Evolutionary conservation across 2,329 filamentous ascomycete species (phyloP).

Genomic region (Fusarium nygamai): DNA sequence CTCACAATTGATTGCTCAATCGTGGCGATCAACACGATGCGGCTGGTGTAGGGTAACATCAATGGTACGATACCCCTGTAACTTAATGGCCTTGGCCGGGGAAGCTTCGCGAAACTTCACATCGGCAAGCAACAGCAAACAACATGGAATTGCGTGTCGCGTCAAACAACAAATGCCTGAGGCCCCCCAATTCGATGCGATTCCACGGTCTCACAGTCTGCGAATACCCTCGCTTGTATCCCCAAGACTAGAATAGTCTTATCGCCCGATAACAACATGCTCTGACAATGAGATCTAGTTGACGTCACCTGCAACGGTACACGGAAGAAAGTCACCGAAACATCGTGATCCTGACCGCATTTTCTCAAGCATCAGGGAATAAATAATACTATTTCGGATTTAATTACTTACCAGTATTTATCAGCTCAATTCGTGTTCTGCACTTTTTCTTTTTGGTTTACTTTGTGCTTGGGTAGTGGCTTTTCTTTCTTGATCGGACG

Average conservation of each 20-base stretch:
- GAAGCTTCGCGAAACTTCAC: constrained; percentile 26
- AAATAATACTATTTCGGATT: not conserved
- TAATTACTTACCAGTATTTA: not conserved
- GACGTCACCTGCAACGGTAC: constrained; percentile 24
- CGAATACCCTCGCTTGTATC: constrained; percentile 16
- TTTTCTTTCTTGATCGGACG: not conserved
- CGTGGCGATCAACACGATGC: not conserved
- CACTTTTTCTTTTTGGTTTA: not conserved
- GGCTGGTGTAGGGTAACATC: not conserved
- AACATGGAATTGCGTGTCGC: not conserved
- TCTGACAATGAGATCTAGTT: constrained; percentile 5
- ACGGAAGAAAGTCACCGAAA: constrained; percentile 14
- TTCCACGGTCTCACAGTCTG: not conserved
- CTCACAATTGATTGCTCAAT: not conserved
- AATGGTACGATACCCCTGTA: not conserved
- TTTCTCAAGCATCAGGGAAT: not conserved
- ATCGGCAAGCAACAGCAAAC: not conserved
- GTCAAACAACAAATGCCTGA: constrained; percentile 10
- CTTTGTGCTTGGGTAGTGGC: not conserved
- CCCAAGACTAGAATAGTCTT: not conserved
- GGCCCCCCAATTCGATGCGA: not conserved
- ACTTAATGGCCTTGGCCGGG: not conserved
- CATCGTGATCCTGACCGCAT: constrained; percentile 7
- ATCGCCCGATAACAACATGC: constrained; percentile 5
- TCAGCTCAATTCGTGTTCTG: not conserved